Percentiles rank a stretch among this genome's conserved stretches.
Evolutionary conservation across 2,329 filamentous ascomycete species (phyloP).

Genomic region (Calonectria pauciramosa): DNA sequence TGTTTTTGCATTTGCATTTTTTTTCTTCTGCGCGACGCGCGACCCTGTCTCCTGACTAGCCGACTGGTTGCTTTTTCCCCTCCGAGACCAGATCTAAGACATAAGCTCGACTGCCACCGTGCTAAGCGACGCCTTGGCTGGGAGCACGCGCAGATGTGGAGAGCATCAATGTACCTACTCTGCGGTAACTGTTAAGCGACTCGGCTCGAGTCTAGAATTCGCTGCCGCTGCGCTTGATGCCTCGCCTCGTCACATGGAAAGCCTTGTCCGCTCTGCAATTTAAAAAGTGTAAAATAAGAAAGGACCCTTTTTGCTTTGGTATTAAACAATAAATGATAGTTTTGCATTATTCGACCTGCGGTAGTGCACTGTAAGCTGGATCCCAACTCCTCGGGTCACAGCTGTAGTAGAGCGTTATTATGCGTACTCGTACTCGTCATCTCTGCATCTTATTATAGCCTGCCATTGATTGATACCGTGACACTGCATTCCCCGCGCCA

Average conservation of each 20-base stretch:
- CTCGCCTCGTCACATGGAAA: background rate
- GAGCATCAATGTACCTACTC: background rate
- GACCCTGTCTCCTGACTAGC: background rate
- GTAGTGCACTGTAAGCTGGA: background rate
- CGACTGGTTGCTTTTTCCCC: background rate
- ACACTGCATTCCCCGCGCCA: background rate
- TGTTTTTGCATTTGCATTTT: background rate
- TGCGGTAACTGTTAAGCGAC: background rate
- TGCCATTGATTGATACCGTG: background rate
- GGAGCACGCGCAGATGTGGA: background rate
- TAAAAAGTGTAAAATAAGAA: background rate
- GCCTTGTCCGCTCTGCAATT: background rate
- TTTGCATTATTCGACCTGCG: background rate
- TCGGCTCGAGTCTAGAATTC: background rate
- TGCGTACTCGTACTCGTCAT: slow-evolving; percentile 13
- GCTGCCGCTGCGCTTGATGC: background rate
- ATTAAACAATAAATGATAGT: background rate
- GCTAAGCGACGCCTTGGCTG: background rate
- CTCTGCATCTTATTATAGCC: slow-evolving; percentile 3
- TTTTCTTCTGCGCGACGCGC: slow-evolving; percentile 7
- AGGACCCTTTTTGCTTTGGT: background rate
- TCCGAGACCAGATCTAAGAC: slow-evolving; percentile 13
- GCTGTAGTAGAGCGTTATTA: slow-evolving; percentile 1
- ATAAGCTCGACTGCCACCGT: background rate
- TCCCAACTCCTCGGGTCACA: background rate